Percentiles rank a stretch among this genome's conserved stretches.
Evolutionary conservation across 148 eudicot species (phyloP).

Genomic region (Arctostaphylos glauca): DNA sequence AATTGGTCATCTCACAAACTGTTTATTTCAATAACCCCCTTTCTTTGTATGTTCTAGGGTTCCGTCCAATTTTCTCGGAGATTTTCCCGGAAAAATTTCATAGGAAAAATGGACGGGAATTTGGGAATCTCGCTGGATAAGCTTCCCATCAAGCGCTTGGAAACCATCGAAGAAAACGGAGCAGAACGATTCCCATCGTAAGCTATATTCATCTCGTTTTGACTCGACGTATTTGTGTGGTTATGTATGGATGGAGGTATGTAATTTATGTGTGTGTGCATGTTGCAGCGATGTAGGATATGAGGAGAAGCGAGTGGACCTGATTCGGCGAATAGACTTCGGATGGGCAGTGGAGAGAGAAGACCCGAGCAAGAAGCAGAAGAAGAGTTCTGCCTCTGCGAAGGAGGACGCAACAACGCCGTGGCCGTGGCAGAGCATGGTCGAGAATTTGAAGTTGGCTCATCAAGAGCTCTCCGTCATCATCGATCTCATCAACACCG

Average conservation of each 20-base stretch:
- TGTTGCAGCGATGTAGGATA: constrained; percentile 62
- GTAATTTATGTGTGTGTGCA: constrained; percentile 5
- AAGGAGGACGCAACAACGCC: constrained; percentile 52
- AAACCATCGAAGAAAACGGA: constrained; percentile 80
- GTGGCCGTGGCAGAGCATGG: constrained; percentile 79
- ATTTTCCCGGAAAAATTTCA: constrained; percentile 7
- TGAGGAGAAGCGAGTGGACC: constrained; percentile 78
- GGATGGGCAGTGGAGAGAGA: constrained; percentile 95
- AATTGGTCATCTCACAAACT: background rate
- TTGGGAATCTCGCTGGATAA: constrained; percentile 74
- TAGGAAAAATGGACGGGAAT: constrained; percentile 39
- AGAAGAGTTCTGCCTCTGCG: constrained; percentile 37
- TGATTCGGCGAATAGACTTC: constrained; percentile 82
- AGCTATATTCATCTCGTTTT: background rate
- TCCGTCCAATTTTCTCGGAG: background rate
- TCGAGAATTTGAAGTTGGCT: constrained; percentile 79
- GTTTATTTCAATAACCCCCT: background rate
- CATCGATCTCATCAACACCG: constrained; percentile 90
- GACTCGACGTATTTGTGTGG: background rate
- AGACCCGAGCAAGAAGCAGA: constrained; percentile 76
- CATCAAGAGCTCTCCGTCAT: constrained; percentile 93
- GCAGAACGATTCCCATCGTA: constrained; percentile 77
- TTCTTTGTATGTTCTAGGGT: constrained; percentile 2
- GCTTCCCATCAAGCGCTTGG: constrained; percentile 85
- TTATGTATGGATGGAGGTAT: background rate